Evolutionary conservation across 352 stramenopile species (phyloP).

Genomic region (Hyaloperonospora brassicae): DNA sequence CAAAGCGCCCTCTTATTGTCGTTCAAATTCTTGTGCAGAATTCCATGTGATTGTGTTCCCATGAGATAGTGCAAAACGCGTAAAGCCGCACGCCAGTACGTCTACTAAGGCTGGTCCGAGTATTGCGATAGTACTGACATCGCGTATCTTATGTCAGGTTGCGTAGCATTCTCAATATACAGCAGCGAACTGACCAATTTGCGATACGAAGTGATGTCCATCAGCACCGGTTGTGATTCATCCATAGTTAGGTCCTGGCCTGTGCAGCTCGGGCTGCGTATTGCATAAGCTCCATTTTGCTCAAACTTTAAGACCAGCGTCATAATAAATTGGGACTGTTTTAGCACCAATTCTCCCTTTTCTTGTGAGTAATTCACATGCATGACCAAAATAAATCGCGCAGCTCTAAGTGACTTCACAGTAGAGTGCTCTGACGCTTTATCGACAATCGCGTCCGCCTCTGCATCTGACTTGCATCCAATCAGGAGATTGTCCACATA

Average conservation of each 20-base stretch:
- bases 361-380: no score
- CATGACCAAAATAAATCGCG: no score
- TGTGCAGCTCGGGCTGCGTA: constrained; percentile 1
- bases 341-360: no score
- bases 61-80: constrained; percentile 1
- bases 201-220: constrained; percentile 1
- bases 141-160: constrained; percentile 9
- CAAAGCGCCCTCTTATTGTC: not conserved
- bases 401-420: no score
- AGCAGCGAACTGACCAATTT: constrained; percentile 12
- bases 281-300: not conserved
- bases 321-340: constrained; percentile 9
- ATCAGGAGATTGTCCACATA: not conserved
- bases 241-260: not conserved
- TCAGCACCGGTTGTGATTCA: not conserved
- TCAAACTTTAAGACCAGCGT: constrained; percentile 5
- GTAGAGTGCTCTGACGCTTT: constrained; percentile 2
- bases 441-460: not conserved
- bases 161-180: constrained; percentile 19
- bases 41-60: no score
- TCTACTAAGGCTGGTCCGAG: constrained; percentile 7
- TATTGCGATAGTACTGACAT: constrained; percentile 6
- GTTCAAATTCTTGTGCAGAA: not conserved
- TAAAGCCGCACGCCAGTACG: constrained; percentile 11
- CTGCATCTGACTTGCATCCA: not conserved